Percentiles rank a stretch among this genome's conserved stretches.
Conservation (phyloP, 768 basidiomycete genomes). For the Brasilioporus rufonigricans region DNA sequence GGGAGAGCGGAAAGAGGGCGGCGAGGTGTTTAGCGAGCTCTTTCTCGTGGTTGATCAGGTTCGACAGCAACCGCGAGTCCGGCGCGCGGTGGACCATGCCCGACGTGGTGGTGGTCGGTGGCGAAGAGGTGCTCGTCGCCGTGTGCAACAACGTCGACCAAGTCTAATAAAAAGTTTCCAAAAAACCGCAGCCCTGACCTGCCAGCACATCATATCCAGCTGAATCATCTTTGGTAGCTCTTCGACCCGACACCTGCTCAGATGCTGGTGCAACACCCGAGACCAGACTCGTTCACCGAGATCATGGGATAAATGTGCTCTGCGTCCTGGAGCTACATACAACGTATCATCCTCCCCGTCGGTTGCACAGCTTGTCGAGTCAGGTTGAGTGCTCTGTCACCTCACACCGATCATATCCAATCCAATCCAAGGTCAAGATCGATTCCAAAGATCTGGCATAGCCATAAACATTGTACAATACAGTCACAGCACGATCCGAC, state of each 20-base stretch:
- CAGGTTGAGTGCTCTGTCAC: neutral
- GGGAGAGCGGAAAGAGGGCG: constrained; percentile 56
- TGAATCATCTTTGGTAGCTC: neutral
- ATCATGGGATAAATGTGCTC: no score
- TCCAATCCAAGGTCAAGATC: neutral
- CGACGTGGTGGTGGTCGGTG: neutral
- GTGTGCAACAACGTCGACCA: neutral
- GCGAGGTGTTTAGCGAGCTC: constrained; percentile 63
- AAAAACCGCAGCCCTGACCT: neutral
- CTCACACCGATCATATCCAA: neutral
- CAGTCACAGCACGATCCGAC: neutral
- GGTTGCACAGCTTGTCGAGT: no score
- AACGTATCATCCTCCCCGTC: no score
- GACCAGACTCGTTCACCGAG: no score
- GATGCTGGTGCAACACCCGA: no score
- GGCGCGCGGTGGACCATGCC: constrained; percentile 69
- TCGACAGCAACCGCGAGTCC: constrained; percentile 69
- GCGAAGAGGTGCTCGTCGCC: neutral
- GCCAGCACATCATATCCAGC: neutral
- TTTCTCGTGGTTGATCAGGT: constrained; percentile 68
- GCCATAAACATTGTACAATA: neutral
- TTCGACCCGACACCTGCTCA: no score
- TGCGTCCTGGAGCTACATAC: no score
- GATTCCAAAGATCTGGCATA: neutral
- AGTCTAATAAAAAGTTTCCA: neutral